Conservation (phyloP, 257 asterid species). For the Lavandula angustifolia region DNA sequence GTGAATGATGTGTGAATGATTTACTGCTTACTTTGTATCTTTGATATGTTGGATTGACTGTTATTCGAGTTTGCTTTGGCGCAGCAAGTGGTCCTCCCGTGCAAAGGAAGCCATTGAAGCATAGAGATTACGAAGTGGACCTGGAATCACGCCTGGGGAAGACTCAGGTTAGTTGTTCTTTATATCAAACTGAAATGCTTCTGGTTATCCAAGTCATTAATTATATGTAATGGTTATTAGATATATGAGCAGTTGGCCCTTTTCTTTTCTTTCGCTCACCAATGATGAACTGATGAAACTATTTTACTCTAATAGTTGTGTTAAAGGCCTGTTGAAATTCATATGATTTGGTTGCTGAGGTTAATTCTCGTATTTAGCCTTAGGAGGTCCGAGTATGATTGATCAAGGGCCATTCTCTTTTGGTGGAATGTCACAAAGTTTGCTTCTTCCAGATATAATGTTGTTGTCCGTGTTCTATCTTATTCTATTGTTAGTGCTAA, state of each 20-base stretch:
- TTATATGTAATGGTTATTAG: constrained; percentile 20
- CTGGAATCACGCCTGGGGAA: constrained; percentile 97
- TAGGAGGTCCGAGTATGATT: constrained; percentile 15
- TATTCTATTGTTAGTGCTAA: background rate
- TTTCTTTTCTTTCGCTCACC: constrained; percentile 4
- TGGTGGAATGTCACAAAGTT: constrained; percentile 1
- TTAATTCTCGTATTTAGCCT: background rate
- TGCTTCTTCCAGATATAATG: background rate
- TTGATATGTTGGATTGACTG: constrained; percentile 8
- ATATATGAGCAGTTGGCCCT: background rate
- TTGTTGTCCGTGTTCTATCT: background rate
- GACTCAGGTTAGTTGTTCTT: constrained; percentile 68
- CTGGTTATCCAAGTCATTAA: constrained; percentile 22
- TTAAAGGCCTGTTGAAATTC: background rate
- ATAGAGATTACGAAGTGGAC: constrained; percentile 95
- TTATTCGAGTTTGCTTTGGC: constrained; percentile 25
- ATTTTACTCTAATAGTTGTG: constrained; percentile 1
- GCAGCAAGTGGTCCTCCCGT: constrained; percentile 92
- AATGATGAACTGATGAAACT: constrained; percentile 20
- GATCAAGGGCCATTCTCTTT: background rate
- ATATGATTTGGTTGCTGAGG: constrained; percentile 9
- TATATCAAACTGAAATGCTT: constrained; percentile 1
- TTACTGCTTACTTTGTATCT: constrained; percentile 15
- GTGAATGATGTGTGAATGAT: constrained; percentile 18
- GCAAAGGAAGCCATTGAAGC: constrained; percentile 96